A percentile compares a stretch with the other conserved stretches of the same genome.
Conservation (phyloP, 1,139 yeast genomes). For the Hansenula sp. region DNA sequence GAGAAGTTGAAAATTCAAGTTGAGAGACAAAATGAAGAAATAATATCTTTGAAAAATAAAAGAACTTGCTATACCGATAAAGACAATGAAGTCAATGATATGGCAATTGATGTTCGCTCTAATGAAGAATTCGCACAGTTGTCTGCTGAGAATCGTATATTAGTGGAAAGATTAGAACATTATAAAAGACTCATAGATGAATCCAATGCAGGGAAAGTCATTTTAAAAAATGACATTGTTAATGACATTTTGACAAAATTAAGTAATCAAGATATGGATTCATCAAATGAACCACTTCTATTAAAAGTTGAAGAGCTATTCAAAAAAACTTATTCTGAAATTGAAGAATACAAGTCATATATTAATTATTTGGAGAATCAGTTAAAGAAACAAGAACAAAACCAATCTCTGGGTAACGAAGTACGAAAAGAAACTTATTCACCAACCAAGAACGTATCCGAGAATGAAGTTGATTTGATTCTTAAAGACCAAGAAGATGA, state of each 20-base stretch:
- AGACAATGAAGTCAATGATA: background rate
- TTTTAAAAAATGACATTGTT: conserved; percentile 49
- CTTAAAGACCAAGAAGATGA: conserved; percentile 68
- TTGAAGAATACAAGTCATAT: conserved; percentile 62
- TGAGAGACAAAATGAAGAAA: conserved; percentile 34
- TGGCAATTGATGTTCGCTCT: conserved; percentile 11
- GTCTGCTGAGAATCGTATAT: conserved; percentile 55
- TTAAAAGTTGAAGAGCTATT: conserved; percentile 27
- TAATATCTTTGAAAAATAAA: conserved; percentile 22
- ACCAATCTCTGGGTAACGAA: background rate
- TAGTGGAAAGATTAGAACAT: conserved; percentile 68
- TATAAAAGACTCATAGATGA: conserved; percentile 57
- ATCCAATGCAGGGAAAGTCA: conserved; percentile 49
- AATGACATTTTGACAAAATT: conserved; percentile 35
- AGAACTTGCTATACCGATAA: conserved; percentile 2
- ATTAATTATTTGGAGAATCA: conserved; percentile 59
- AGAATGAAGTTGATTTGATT: conserved; percentile 21
- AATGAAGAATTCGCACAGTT: conserved; percentile 38
- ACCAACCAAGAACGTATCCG: conserved; percentile 1
- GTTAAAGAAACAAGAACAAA: conserved; percentile 25
- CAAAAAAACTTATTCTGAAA: conserved; percentile 31
- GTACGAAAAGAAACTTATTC: conserved; percentile 4
- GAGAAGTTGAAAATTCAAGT: conserved; percentile 37
- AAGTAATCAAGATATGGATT: conserved; percentile 11
- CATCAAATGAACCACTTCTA: conserved; percentile 13